phyloP scores from a whole-genome alignment of 2,329 filamentous ascomycete species.

The Karstenula rhodostoma region DNA sequence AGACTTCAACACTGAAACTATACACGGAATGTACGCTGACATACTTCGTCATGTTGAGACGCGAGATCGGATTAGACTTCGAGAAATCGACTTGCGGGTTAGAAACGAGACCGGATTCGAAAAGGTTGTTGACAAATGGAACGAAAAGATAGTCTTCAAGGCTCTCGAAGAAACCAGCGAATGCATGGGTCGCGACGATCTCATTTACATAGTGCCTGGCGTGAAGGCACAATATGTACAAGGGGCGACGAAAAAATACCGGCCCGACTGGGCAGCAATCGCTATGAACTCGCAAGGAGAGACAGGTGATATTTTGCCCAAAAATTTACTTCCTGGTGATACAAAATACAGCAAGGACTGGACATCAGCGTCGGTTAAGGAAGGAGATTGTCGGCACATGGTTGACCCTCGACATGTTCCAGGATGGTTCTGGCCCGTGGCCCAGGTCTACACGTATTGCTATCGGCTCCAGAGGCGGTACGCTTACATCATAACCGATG shows the following conservation, averaged over 20 bases:
- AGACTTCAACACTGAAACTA: background rate
- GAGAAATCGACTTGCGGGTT: background rate
- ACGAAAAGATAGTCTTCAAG: background rate
- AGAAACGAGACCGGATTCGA: background rate
- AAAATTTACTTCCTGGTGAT: background rate
- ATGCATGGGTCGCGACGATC: background rate
- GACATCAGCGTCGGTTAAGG: background rate
- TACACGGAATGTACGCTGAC: background rate
- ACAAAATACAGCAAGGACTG: conserved; percentile 1
- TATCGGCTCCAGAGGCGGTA: background rate
- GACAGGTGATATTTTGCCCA: no score
- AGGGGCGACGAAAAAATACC: background rate
- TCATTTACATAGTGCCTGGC: background rate
- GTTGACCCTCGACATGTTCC: background rate
- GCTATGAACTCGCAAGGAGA: background rate
- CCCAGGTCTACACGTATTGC: background rate
- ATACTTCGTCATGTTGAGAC: background rate
- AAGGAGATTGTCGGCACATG: background rate
- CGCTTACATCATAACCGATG: conserved; percentile 3
- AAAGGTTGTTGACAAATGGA: background rate
- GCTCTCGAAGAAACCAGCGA: background rate
- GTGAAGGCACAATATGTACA: background rate
- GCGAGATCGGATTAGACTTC: background rate
- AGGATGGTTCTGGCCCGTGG: background rate
- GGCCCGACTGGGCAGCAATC: conserved; percentile 1